Percentiles rank a stretch among this genome's conserved stretches.
These are phyloP conservation scores for Metschnikowia santaceciliae DNA, from an alignment of 805 yeast species.

Conservation along the genomic window DNA sequence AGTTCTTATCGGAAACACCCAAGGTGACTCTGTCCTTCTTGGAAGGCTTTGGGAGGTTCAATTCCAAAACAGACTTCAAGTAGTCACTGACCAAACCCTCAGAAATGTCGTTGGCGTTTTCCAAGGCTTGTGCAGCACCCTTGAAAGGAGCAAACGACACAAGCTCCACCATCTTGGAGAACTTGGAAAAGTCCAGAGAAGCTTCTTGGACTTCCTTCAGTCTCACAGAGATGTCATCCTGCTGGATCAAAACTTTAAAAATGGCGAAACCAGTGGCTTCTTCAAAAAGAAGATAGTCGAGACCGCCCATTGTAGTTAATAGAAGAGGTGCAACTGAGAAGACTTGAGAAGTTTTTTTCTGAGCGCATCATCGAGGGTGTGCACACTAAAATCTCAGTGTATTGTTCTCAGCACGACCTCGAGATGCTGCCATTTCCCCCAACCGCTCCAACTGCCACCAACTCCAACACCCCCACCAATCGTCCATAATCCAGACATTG, in stretches of 20 bases:
- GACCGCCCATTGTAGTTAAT: conserved; percentile 49
- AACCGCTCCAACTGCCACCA: background rate
- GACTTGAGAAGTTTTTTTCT: conserved; percentile 14
- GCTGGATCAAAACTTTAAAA: conserved; percentile 89
- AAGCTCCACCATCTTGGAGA: conserved; percentile 88
- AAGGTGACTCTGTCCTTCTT: conserved; percentile 63
- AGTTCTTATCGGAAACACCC: conserved; percentile 90
- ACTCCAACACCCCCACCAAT: too few relatives aligned
- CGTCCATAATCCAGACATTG: too few relatives aligned
- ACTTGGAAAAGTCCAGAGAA: conserved; percentile 75
- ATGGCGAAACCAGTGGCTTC: conserved; percentile 98
- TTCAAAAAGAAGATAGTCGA: conserved; percentile 92
- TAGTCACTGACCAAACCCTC: conserved; percentile 95
- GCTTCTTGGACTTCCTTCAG: conserved; percentile 93
- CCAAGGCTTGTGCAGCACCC: conserved; percentile 99
- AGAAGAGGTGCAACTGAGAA: conserved; percentile 6
- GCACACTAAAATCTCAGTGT: conserved; percentile 5
- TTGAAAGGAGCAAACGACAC: conserved; percentile 97
- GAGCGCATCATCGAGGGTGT: conserved; percentile 21
- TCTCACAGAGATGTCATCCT: conserved; percentile 89
- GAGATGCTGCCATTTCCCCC: too few relatives aligned
- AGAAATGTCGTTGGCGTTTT: conserved; percentile 95
- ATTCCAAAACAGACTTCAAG: conserved; percentile 82
- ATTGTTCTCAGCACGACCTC: conserved; percentile 11
- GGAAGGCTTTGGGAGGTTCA: conserved; percentile 80